Evolutionary conservation across 2,329 filamentous ascomycete genomes (phyloP).

Genomic region (Diplodia seriata): DNA sequence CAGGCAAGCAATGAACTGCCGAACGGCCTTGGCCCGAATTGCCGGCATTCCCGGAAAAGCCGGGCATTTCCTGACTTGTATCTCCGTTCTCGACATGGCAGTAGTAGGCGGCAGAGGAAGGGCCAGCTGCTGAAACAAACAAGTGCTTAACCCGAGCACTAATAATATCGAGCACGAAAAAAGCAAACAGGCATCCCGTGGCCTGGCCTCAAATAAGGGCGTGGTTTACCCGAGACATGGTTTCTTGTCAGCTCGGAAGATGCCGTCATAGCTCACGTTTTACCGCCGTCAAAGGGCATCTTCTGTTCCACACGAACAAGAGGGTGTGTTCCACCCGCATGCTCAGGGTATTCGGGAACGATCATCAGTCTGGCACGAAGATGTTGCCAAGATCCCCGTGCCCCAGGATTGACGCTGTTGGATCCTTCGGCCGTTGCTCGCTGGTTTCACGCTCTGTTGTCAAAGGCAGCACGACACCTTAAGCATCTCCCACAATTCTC

Average conservation of each 20-base stretch:
- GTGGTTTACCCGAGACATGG: conserved; percentile 7
- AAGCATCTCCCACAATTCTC: conserved; percentile 64
- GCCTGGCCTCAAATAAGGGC: not conserved
- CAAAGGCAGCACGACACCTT: not conserved
- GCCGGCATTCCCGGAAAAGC: not conserved
- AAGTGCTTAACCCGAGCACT: not conserved
- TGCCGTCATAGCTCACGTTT: not conserved
- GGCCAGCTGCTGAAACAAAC: not conserved
- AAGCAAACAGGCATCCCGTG: not conserved
- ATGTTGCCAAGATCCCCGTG: not conserved
- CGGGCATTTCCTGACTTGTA: not conserved
- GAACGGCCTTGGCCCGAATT: not conserved
- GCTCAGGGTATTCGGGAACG: not conserved
- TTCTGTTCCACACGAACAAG: not conserved
- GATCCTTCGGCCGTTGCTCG: not conserved
- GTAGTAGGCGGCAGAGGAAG: not conserved
- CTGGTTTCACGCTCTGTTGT: not conserved
- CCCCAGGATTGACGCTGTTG: not conserved
- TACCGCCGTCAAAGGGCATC: not conserved
- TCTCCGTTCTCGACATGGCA: not conserved
- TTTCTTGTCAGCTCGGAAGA: not conserved
- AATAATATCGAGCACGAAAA: not conserved
- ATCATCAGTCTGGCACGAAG: not conserved
- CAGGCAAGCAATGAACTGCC: not conserved
- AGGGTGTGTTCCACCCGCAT: not conserved